Evolutionary conservation across 2,329 filamentous ascomycete species (phyloP), one percentile per base, ranked within the genome.

Genomic region (Fonsecaea monophora): DNA sequence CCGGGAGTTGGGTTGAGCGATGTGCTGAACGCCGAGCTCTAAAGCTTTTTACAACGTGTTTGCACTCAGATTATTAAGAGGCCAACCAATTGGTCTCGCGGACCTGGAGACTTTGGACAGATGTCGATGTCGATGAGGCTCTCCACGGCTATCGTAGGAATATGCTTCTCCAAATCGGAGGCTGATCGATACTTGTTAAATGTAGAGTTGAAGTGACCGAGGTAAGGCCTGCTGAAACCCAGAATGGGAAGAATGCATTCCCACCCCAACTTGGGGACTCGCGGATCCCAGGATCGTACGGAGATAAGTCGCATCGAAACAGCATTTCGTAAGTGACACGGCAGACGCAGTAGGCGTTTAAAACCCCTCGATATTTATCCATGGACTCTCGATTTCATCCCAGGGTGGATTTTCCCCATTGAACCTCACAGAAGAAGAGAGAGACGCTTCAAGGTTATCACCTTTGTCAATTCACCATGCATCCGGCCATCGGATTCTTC

Each of bases 401-500:
- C 30, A 25, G 45, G 45, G 53, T 35, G 53, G 18, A 37, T 55
- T 55, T 37, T 30, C 45, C 45, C 18, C 9, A 30, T 50, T 30
- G 10, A 50, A 50, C 21, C 18, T 50, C 18, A 50, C 8, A 10
- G 25, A 42, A 12, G 10, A 12, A 38, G 40, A 45, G 40, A 50
- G 21, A 50, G 45, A 25, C 21, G 4, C 25, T 5, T 9, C 45
- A 15, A 50, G 9, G 1, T 42, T 50, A 21, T 13, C 45, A 50
- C 10, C 10, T 25, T 30, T 50, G 30, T 8, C 45, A 10, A 18
- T 30, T 18, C 21, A 60, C 10, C 38, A 60, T 60, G 57, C 37
- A 60, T 60, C 38, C 57, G 6, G 57, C 40, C 13, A 34, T 45
- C 8, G 57, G 57, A 45, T 60, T 60, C 40, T 42, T 60, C 57